A percentile compares a stretch with the other conserved stretches of the same genome.
These are phyloP conservation scores for Neurospora intermedia DNA, from an alignment of 495 filamentous ascomycete genomes.

Conservation along the genomic window DNA sequence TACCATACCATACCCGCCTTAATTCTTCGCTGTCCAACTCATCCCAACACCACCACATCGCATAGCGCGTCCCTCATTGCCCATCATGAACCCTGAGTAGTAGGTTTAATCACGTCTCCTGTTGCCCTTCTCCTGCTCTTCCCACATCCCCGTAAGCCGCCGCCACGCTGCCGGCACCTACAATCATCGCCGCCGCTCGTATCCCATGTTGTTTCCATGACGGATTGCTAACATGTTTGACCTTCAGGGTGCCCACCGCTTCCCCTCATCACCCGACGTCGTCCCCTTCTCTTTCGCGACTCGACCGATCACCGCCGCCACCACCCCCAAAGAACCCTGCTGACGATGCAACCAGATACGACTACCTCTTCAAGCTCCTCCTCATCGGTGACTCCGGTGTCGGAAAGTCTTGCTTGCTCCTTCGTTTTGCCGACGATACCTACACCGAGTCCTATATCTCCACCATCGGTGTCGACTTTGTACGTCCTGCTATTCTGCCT, in stretches of 20 bases:
- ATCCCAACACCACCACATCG: conserved; percentile 1
- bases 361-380: conserved; percentile 99
- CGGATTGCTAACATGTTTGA: conserved; percentile 8
- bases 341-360: conserved; percentile 60
- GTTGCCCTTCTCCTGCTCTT: conserved; percentile 6
- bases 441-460: conserved; percentile 99
- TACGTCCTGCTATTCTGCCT: conserved; percentile 36
- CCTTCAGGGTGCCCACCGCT: neutral
- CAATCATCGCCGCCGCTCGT: neutral
- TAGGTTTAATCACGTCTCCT: conserved; percentile 39
- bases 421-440: conserved; percentile 97
- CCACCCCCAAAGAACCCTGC: conserved; percentile 6
- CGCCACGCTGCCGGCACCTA: neutral
- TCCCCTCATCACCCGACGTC: conserved; percentile 6
- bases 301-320: neutral
- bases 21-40: conserved; percentile 9
- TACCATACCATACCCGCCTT: neutral
- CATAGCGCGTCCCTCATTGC: conserved; percentile 4
- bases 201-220: conserved; percentile 4
- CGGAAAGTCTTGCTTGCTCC: conserved; percentile 95
- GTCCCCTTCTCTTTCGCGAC: conserved; percentile 2
- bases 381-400: conserved; percentile 99
- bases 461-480: conserved; percentile 98
- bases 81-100: conserved; percentile 93
- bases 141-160: neutral